phyloP scores from a whole-genome alignment of 352 stramenopile species.

The Elongisporangium prolatum region DNA sequence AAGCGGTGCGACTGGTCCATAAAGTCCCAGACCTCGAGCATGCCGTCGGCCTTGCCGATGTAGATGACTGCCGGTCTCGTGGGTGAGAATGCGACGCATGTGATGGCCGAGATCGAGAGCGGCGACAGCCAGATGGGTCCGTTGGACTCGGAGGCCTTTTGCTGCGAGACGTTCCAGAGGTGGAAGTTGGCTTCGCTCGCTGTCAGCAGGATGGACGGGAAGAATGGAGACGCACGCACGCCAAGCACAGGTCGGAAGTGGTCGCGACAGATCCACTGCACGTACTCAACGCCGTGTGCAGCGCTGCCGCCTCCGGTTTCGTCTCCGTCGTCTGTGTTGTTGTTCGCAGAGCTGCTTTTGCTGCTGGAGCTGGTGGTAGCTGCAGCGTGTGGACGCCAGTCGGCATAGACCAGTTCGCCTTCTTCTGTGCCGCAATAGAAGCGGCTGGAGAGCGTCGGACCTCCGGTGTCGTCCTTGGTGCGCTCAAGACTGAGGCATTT shows the following conservation, averaged over 20 bases:
- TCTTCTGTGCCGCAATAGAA: constrained; percentile 88
- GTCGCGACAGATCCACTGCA: constrained; percentile 88
- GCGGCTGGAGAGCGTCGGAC: constrained; percentile 36
- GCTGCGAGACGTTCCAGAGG: constrained; percentile 86
- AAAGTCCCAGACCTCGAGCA: constrained; percentile 93
- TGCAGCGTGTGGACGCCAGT: constrained; percentile 80
- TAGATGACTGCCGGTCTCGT: constrained; percentile 86
- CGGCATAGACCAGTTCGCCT: constrained; percentile 86
- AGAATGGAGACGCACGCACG: constrained; percentile 88
- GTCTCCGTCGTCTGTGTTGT: constrained; percentile 23
- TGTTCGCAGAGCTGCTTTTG: constrained; percentile 10
- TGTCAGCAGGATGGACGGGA: constrained; percentile 83
- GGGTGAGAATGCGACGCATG: constrained; percentile 85
- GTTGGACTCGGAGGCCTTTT: constrained; percentile 27
- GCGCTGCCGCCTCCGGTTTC: constrained; percentile 22
- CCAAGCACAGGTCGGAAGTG: constrained; percentile 82
- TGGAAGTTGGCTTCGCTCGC: constrained; percentile 90
- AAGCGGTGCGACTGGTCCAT: constrained; percentile 88
- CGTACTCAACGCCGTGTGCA: constrained; percentile 81
- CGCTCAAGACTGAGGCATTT: constrained; percentile 68
- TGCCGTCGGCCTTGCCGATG: constrained; percentile 85
- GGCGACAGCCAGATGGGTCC: constrained; percentile 86
- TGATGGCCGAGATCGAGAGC: constrained; percentile 73
- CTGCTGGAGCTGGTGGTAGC: constrained; percentile 3
- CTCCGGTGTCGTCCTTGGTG: constrained; percentile 39